Base-by-base conservation (phyloP, 768 basidiomycete genomes). In the Lenzites betulinus region DNA sequence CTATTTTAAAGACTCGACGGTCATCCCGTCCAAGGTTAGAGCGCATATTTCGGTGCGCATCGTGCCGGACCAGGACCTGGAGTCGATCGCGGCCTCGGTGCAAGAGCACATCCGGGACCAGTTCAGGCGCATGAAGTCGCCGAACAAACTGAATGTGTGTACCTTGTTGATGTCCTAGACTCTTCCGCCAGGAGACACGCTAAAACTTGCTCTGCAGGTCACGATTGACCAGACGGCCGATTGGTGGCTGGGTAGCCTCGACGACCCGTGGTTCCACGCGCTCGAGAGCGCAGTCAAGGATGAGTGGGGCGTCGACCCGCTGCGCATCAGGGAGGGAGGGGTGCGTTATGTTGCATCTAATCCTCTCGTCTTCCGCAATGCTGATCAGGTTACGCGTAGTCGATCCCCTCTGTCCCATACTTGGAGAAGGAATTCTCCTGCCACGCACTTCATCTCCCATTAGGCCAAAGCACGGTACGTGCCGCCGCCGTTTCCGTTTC, bases 191-290 rank as follows among this genome's bases (percentile, higher is more conserved):
- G 2, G 16, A 2, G 23, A 8, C 22, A 38, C 9, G 38, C 36
- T 12, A 6, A 15, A 23, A 22, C 43, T 9, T 1, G 9, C 18
- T 50, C 7, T 50, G 2, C 64, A 95, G 92, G 80, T 95, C 64
- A 80, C 77, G 20, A 85, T 97, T 54, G 85, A 90, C 43, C 90
- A 93, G 60, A 88, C 83, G 2, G 95, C 94, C 0, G 89, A 95
- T 67, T 98, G 95, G 95, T 99, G 96, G 96, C 80, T 99, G 2
- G 94, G 95, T 0, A 86, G 90, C 55, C 81, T 96, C 41, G 84
- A 92, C 54, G 88, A 89, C 59, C 82, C 82, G 3, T 97, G 92
- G 86, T 96, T 95, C 78, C 83, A 86, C 64, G 87, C 91, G 0
- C 80, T 99, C 51, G 93, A 96, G 70, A 76, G 79, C 39, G 90